These are phyloP conservation scores for Cryptococcus hybrid DNA, from an alignment of 1,284 basidiomycete species.

Conservation along the genomic window DNA sequence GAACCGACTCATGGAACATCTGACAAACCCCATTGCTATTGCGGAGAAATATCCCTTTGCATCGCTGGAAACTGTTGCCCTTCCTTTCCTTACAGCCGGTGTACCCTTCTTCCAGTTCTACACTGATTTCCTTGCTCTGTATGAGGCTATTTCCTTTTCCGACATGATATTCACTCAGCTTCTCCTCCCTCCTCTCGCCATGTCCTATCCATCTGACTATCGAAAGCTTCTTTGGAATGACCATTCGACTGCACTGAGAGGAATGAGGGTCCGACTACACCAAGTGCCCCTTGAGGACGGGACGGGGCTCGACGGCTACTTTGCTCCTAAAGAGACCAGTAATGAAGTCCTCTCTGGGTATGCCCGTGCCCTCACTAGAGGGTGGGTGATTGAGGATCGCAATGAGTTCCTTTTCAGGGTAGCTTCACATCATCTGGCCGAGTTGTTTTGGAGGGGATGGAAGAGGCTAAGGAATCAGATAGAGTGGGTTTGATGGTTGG, in stretches of 20 bases:
- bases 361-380: slow-evolving; percentile 45
- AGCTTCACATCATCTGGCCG: slow-evolving; percentile 76
- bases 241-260: slow-evolving; percentile 60
- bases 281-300: slow-evolving; percentile 34
- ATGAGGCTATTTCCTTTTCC: slow-evolving; percentile 86
- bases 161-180: slow-evolving; percentile 72
- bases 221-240: slow-evolving; percentile 82
- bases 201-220: slow-evolving; percentile 74
- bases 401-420: slow-evolving; percentile 63
- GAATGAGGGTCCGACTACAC: slow-evolving; percentile 52
- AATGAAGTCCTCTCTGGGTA: slow-evolving; percentile 61
- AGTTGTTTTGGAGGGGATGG: slow-evolving; percentile 61
- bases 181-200: slow-evolving; percentile 70
- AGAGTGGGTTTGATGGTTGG: slow-evolving; percentile 11
- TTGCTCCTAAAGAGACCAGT: slow-evolving; percentile 70
- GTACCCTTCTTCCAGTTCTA: slow-evolving; percentile 90
- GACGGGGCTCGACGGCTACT: slow-evolving; percentile 59
- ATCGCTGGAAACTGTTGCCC: slow-evolving; percentile 61
- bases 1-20: slow-evolving; percentile 56
- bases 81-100: slow-evolving; percentile 61
- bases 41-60: neutral
- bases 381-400: slow-evolving; percentile 41
- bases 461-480: slow-evolving; percentile 6
- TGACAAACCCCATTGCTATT: slow-evolving; percentile 48
- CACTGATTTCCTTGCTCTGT: slow-evolving; percentile 84